These are phyloP conservation scores for Chrysochromulina tobinii DNA, from an alignment of 78 protist species.

Conservation along the genomic window DNA sequence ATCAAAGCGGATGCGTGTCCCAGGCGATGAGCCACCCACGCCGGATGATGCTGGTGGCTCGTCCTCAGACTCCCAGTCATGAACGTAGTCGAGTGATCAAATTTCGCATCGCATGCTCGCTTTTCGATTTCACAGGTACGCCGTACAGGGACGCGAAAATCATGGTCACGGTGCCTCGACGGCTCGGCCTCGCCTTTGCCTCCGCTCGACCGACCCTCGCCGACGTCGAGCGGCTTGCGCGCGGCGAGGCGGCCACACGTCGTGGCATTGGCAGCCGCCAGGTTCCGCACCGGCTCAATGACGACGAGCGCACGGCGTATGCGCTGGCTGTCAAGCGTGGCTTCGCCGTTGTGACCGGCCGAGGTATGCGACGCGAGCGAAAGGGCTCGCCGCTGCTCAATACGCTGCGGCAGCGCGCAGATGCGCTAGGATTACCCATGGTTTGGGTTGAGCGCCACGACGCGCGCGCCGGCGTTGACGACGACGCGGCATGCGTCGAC, in stretches of 20 bases:
- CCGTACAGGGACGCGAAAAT: too few species aligned
- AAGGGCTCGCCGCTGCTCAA: conserved; percentile 16
- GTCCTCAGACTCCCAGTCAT: too few species aligned
- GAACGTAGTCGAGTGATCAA: too few species aligned
- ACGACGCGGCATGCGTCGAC: too few species aligned
- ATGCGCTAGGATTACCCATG: not conserved
- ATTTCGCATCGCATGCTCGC: too few species aligned
- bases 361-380: not conserved
- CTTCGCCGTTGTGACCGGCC: not conserved
- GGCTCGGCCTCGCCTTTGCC: too few species aligned
- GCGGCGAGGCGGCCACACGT: not conserved
- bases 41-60: too few species aligned
- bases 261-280: not conserved
- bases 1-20: too few species aligned
- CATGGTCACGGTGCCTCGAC: too few species aligned
- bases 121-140: too few species aligned
- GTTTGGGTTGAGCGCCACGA: not conserved
- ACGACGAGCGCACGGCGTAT: not conserved
- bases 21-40: too few species aligned
- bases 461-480: too few species aligned
- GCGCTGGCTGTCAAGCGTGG: not conserved
- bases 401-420: not conserved
- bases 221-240: not conserved
- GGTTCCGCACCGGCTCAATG: not conserved
- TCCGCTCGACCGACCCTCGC: not conserved